Evolutionary conservation across 192 early-diverging fungal species (phyloP), one percentile per base, ranked within the genome.

Genomic region (Coemansia sp.): DNA sequence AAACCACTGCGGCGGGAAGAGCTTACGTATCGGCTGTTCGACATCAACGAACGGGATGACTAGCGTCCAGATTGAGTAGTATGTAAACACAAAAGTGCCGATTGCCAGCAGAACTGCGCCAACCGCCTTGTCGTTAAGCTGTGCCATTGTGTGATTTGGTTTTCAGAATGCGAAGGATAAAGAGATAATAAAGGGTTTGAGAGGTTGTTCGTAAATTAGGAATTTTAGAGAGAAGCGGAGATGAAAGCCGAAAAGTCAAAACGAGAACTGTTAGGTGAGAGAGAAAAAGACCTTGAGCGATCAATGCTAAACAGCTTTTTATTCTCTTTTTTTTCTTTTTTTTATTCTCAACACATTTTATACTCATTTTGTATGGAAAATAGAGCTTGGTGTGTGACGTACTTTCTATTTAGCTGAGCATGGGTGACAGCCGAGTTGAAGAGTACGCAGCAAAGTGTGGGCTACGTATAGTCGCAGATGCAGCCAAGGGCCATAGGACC

Each of bases 61-160:
- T 33, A 97, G 84, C 2, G 91, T 90, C 95, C 95, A 97, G 52
- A 89, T 81, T 20, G 93, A 89, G 81, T 95, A 97, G 75, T 97
- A 97, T 51, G 85, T 63, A 74, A 95, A 95, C 45, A 94, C 87
- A 43, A 87, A 75, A 25, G 86, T 74, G 42, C 90, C 89, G 55
- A 92, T 66, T 8, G 84, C 78, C 42, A 94, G 81, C 20, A 94
- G 77, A 46, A 80, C 77, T 13, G 86, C 90, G 20, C 95, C 95
- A 28, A 95, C 87, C 23, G 90, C 74, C 77, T 89, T 88, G 85
- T 97, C 95, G 51, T 82, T 63, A 69, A 81, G 59, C 63, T 87
- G 72, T 28, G 73, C 48, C 78, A 81, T 81, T 61, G n/a, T 29
- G 8, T 16, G n/a, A n/a, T n/a, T 18, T 61, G 21, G 4, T 37